Conservation (phyloP, 2,329 filamentous ascomycete species). For the Fusarium graminum region DNA sequence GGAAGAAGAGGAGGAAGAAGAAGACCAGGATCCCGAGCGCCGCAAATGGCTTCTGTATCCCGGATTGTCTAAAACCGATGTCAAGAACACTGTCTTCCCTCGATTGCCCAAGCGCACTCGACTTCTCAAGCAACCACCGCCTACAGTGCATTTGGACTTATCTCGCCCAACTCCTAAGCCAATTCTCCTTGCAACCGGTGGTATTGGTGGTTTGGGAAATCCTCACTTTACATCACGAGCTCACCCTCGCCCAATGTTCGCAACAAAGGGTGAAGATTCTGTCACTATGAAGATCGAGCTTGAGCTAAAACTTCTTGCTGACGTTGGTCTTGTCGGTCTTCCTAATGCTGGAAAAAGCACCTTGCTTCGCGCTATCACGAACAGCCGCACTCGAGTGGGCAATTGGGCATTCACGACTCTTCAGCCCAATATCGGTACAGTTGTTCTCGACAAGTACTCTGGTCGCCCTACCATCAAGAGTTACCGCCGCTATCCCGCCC, state of each 20-base stretch:
- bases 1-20: slow-evolving; percentile 56
- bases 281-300: slow-evolving; percentile 85
- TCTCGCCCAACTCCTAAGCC: slow-evolving; percentile 83
- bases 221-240: slow-evolving; percentile 88
- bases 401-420: slow-evolving; percentile 98
- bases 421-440: slow-evolving; percentile 94
- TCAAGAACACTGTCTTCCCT: slow-evolving; percentile 66
- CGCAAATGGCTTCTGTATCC: slow-evolving; percentile 91
- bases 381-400: slow-evolving; percentile 88
- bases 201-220: slow-evolving; percentile 91
- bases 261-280: slow-evolving; percentile 85
- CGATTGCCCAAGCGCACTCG: slow-evolving; percentile 65
- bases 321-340: slow-evolving; percentile 92
- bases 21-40: slow-evolving; percentile 62
- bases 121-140: slow-evolving; percentile 75
- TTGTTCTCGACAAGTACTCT: slow-evolving; percentile 88
- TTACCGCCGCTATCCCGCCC: slow-evolving; percentile 51
- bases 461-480: slow-evolving; percentile 73
- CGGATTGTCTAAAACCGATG: slow-evolving; percentile 78
- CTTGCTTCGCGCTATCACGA: slow-evolving; percentile 85
- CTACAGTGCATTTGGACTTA: slow-evolving; percentile 79
- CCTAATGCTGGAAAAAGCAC: slow-evolving; percentile 98
- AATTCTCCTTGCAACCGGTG: slow-evolving; percentile 87
- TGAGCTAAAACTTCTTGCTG: slow-evolving; percentile 93
- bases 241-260: slow-evolving; percentile 84